A percentile compares a stretch with the other conserved stretches of the same genome.
phyloP scores from a whole-genome alignment of 495 filamentous ascomycete species.

The Aspergillus haitiensis region DNA sequence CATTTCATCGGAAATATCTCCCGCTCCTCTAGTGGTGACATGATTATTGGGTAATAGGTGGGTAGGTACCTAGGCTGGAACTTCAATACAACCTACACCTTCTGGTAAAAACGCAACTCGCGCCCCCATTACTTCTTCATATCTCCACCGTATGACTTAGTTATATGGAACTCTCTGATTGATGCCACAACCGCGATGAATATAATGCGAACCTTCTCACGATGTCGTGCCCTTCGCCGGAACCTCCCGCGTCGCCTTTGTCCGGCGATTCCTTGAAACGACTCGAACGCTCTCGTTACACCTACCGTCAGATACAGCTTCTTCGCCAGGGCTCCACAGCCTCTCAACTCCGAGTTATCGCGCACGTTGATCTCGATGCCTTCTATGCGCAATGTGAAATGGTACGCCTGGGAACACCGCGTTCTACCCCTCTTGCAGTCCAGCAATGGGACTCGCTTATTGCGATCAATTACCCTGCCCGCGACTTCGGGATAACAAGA shows the following conservation, averaged over 20 bases:
- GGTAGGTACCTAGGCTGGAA: no score
- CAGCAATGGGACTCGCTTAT: conserved; percentile 80
- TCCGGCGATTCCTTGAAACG: conserved; percentile 44
- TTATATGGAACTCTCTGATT: background rate
- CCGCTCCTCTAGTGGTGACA: no score
- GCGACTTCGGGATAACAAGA: conserved; percentile 72
- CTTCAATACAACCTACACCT: no score
- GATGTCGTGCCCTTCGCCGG: conserved; percentile 35
- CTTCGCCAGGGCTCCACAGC: conserved; percentile 68
- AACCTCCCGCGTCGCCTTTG: conserved; percentile 30
- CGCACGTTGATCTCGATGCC: conserved; percentile 94
- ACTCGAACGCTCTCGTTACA: conserved; percentile 64
- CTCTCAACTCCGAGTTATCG: conserved; percentile 81
- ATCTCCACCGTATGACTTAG: background rate
- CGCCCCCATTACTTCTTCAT: background rate
- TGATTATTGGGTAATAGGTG: no score
- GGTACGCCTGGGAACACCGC: conserved; percentile 72
- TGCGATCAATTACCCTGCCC: conserved; percentile 92
- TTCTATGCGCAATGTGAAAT: conserved; percentile 98
- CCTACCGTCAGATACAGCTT: conserved; percentile 76
- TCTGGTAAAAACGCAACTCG: no score
- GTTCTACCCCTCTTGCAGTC: conserved; percentile 84
- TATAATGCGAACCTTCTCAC: conserved; percentile 9
- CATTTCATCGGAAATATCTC: no score
- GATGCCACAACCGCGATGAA: conserved; percentile 22